phyloP scores from a whole-genome alignment of 1,284 basidiomycete genomes.

The Thelephora terrestris region DNA sequence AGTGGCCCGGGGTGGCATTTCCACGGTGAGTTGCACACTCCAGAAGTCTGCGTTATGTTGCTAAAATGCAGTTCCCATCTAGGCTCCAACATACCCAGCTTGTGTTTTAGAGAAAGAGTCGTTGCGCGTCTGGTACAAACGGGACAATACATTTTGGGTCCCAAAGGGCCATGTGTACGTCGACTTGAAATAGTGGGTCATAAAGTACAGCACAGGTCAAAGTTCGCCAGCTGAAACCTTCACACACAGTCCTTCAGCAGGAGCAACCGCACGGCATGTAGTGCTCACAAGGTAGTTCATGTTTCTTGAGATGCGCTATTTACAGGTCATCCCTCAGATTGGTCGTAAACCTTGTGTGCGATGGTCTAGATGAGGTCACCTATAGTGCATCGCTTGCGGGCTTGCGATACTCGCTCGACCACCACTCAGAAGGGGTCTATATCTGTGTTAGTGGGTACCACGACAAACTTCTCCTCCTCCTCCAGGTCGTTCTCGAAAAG shows the following conservation, averaged over 20 bases:
- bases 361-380: slow-evolving; percentile 24
- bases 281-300: slow-evolving; percentile 16
- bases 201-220: not conserved
- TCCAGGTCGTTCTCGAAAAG: slow-evolving; percentile 24
- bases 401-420: slow-evolving; percentile 39
- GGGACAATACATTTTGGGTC: slow-evolving; percentile 24
- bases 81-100: slow-evolving; percentile 16
- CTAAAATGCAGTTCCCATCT: not conserved
- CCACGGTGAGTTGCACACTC: slow-evolving; percentile 13
- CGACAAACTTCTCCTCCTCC: slow-evolving; percentile 51
- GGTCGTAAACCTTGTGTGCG: slow-evolving; percentile 22
- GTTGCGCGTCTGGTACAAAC: slow-evolving; percentile 21
- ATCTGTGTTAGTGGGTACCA: slow-evolving; percentile 50
- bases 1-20: slow-evolving; percentile 41
- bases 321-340: slow-evolving; percentile 23
- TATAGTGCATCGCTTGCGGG: slow-evolving; percentile 65
- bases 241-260: slow-evolving; percentile 14
- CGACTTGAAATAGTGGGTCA: slow-evolving; percentile 2
- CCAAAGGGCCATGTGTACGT: slow-evolving; percentile 19
- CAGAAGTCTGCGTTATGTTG: not conserved
- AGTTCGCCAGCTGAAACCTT: not conserved
- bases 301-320: slow-evolving; percentile 7
- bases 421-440: slow-evolving; percentile 34
- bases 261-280: slow-evolving; percentile 18
- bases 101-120: slow-evolving; percentile 12